Evolutionary conservation across 345 rosid genomes (phyloP), one percentile per base, ranked within the genome.

Genomic region (Euphorbia pulcherrima): DNA sequence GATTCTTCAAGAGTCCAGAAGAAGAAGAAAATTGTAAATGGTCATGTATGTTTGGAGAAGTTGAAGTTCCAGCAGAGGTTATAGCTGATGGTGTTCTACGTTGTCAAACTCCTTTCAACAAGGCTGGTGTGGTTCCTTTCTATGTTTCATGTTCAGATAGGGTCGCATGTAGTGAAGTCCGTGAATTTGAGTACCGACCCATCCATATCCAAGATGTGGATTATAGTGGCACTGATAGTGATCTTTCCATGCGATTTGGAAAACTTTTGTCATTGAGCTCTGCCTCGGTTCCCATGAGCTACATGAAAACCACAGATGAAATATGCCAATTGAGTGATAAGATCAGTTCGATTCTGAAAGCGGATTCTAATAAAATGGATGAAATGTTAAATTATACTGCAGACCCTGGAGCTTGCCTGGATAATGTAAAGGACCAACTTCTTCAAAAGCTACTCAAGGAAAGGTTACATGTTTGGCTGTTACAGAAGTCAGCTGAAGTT

Each of bases 31-130:
- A 63, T 10, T 78, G 74, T 64, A 77, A 82, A 59, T 91, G 95
- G 97, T 94, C 95, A 47, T 89, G 97, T 82, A 91, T 94, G 96
- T 91, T 94, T 82, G 99, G 97, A 21, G 96, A 94, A 81, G 84
- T 89, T 69, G 99, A 94, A 85, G 97, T 91, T 83, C 92, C 86
- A 14, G 97, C 97, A 39, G 89, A 91, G 66, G 78, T 88, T 62
- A 68, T 91, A 66, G 90, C 91, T 54, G 87, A 83, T 84, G 96
- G 96, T 67, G 83, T 91, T 63, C 90, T 94, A 63, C 73, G 84
- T 58, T 94, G 96, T 75, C 78, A 68, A 71, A 72, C 87, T 76
- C 93, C 99, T 35, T 62, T 33, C 35, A 94, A 81, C 48, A 82
- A 81, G 75, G 93, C 79, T 67, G 96, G 93, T 54, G 79, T 82